Base-by-base conservation (phyloP, 805 yeast species). In the Pichia phayaonensis region DNA sequence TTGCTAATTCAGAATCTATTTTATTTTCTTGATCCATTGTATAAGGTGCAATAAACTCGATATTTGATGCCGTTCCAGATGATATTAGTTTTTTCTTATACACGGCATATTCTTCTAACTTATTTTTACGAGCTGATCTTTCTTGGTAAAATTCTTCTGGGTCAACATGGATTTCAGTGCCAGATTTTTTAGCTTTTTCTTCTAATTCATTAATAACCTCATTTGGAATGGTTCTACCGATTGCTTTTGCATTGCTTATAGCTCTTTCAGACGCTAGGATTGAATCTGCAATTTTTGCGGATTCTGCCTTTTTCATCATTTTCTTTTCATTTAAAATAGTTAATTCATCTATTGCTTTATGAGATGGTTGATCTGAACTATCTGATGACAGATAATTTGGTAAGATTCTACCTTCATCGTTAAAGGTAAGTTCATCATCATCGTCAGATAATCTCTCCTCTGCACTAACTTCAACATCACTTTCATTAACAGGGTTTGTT, bases 1-100 rank as follows among this genome's bases (percentile, higher is more conserved):
- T 74, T 0, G 88, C 87, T 55, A 80, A 70, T 59, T 78, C 80
- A 23, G 78, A 72, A 61, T 83, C 89, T 46, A 75, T 69, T 56
- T 76, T 77, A 60, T 83, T 86, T 63, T 83, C 89, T 22, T 72
- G 73, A 38, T 83, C 87, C 11, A 83, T 74, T 2, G 89, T 83
- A 61, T 83, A 83, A 1, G 88, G 88, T n/a, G 80, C 63, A 13
- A 60, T 51, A 49, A 69, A 66, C 22, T 61, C 67, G 61, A 63
- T 26, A 62, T 62, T 29, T 40, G 80, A 75, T 2, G 46, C 26
- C 7, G 47, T 39, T 16, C 50, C 50, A 34, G 83, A 82, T 47
- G 82, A 78, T 41, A 83, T 80, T 45, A 83, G 72, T 57, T 80
- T 79, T 54, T 75, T 72, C 56, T 83, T 73, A 66, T 80, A 81